A percentile compares a stretch with the other conserved stretches of the same genome.
phyloP scores from a whole-genome alignment of 1,139 yeast genomes.

The Casaregolazyma suthepensis region DNA sequence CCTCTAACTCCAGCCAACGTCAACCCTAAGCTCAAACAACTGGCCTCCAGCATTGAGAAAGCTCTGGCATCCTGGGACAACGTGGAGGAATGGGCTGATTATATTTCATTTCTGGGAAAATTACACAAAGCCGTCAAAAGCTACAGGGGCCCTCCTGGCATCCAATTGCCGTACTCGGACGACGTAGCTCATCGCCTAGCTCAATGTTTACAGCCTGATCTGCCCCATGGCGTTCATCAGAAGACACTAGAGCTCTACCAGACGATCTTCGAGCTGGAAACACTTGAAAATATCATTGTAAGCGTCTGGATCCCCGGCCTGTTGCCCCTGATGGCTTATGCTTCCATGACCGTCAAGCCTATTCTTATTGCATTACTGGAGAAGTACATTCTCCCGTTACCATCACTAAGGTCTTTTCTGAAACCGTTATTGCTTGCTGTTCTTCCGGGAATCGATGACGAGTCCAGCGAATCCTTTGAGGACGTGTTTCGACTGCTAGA shows the following conservation, averaged over 20 bases:
- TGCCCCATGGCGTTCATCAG: conserved; percentile 95
- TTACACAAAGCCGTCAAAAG: conserved; percentile 62
- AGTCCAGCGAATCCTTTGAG: conserved; percentile 72
- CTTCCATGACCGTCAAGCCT: conserved; percentile 83
- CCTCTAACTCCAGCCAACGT: conserved; percentile 4
- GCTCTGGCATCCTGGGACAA: conserved; percentile 73
- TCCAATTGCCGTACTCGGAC: conserved; percentile 38
- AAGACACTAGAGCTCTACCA: conserved; percentile 76
- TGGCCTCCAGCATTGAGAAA: conserved; percentile 59
- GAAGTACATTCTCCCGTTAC: conserved; percentile 49
- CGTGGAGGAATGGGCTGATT: conserved; percentile 98
- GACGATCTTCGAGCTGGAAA: conserved; percentile 50
- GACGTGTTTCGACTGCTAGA: conserved; percentile 58
- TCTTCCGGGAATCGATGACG: conserved; percentile 88
- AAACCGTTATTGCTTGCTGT: conserved; percentile 70
- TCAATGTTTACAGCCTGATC: conserved; percentile 64
- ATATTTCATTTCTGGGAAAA: conserved; percentile 78
- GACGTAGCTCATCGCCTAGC: conserved; percentile 37
- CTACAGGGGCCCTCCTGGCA: conserved; percentile 10
- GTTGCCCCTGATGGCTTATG: conserved; percentile 77
- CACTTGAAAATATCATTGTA: conserved; percentile 16
- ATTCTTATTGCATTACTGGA: conserved; percentile 58
- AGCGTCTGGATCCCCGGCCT: conserved; percentile 85
- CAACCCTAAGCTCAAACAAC: conserved; percentile 61
- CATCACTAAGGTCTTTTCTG: conserved; percentile 44